These are phyloP conservation scores for Blastomyces emzantsi DNA, from an alignment of 2,329 filamentous ascomycete genomes.

Conservation along the genomic window DNA sequence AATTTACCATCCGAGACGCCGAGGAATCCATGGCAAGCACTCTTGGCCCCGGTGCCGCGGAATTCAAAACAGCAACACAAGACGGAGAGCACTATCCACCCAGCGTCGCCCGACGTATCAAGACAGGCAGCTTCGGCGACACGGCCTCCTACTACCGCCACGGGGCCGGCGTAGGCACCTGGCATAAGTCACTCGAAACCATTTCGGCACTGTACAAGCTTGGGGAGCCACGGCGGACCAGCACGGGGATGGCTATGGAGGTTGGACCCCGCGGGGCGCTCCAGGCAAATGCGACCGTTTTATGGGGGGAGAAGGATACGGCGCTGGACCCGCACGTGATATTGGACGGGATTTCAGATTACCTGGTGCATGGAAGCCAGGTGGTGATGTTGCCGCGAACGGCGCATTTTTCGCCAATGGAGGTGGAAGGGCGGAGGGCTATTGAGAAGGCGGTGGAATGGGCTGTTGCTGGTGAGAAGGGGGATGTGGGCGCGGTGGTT, in stretches of 20 bases:
- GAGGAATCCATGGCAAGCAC: slow-evolving; percentile 44
- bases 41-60: slow-evolving; percentile 42
- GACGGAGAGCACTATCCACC: slow-evolving; percentile 32
- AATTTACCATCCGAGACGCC: slow-evolving; percentile 28
- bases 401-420: slow-evolving; percentile 48
- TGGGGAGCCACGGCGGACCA: slow-evolving; percentile 24
- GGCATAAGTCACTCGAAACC: slow-evolving; percentile 46
- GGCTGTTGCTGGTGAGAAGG: slow-evolving; percentile 31
- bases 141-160: slow-evolving; percentile 49
- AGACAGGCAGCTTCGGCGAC: slow-evolving; percentile 40
- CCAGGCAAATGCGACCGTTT: slow-evolving; percentile 44
- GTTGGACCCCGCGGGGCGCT: slow-evolving; percentile 40
- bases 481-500: slow-evolving; percentile 26
- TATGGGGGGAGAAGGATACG: slow-evolving; percentile 46
- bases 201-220: slow-evolving; percentile 42
- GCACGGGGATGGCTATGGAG: slow-evolving; percentile 37
- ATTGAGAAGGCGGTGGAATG: slow-evolving; percentile 36
- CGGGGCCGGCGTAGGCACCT: slow-evolving; percentile 36
- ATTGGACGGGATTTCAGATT: slow-evolving; percentile 46
- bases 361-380: slow-evolving; percentile 42
- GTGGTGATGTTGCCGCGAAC: slow-evolving; percentile 41
- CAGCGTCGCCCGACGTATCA: slow-evolving; percentile 33
- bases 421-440: slow-evolving; percentile 36
- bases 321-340: slow-evolving; percentile 43
- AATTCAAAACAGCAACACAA: slow-evolving; percentile 32